Evolutionary conservation across 352 stramenopile species (phyloP), one percentile per base, ranked within the genome.

Genomic region (Pythium oligandrum): DNA sequence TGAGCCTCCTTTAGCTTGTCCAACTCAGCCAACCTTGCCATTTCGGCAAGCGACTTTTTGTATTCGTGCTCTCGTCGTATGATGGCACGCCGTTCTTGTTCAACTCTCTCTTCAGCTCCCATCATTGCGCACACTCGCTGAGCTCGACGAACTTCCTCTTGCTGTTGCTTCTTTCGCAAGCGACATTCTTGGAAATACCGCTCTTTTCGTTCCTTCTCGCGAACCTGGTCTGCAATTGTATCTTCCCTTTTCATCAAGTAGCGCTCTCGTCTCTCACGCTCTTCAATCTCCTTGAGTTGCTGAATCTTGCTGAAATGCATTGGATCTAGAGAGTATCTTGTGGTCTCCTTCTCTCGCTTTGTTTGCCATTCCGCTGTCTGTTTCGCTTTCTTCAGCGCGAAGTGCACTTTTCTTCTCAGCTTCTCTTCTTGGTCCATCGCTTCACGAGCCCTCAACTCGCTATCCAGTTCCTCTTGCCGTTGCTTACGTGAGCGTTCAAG

Each of bases 221-320:
- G 59, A 1, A 79, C 46, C 34, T 37, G 36, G 30, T 34, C 37
- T 12, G 58, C 67, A 3, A 62, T 36, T 1, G 45, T 63, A 35
- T 88, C 71, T 57, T 85, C 71, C 5, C 57, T 46, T 9, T 61
- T 61, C 71, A 88, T 83, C 3, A 61, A 55, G 50, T 59, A 71
- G 45, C 57, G 73, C 40, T 83, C 78, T 17, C 76, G 70, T 6
- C 80, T 75, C 37, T 83, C 75, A 12, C 56, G 51, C 38, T 90
- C 80, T 17, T 83, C 63, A 1, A 69, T 40, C 39, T 73, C 53
- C 37, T 71, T 75, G 8, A 73, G 52, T 1, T 62, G 44, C 37
- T 80, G 63, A 8, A 76, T 59, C 12, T 75, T 71, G 3, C 63
- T 57, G 33, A 83, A 85, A 36, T 85, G 51, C 38, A 88, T 59